Percentiles rank a stretch among this genome's conserved stretches.
These are phyloP conservation scores for Speleostelium caveatum DNA, from an alignment of 78 protist genomes.

Conservation along the genomic window DNA sequence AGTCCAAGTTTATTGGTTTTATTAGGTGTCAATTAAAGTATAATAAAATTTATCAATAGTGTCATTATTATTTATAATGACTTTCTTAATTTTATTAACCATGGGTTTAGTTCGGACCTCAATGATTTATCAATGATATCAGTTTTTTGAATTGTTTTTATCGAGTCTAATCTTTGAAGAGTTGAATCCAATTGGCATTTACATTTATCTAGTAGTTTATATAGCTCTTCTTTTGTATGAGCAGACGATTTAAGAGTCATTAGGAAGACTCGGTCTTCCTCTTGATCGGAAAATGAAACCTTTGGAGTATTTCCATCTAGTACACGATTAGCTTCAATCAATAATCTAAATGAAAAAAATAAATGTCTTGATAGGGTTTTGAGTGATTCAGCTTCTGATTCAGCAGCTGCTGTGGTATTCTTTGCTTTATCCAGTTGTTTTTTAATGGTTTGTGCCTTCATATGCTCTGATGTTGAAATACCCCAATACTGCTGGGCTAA, in stretches of 20 bases:
- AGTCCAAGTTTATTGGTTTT: constrained; percentile 29
- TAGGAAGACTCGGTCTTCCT: background rate
- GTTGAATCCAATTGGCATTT: background rate
- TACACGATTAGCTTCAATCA: background rate
- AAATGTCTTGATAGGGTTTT: background rate
- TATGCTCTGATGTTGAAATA: constrained; percentile 2
- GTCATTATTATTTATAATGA: constrained; percentile 17
- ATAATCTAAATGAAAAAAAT: constrained; percentile 5
- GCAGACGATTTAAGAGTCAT: background rate
- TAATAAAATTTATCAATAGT: background rate
- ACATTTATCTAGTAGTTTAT: constrained; percentile 1
- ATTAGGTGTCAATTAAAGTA: constrained; percentile 18
- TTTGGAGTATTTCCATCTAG: background rate
- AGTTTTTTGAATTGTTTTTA: background rate
- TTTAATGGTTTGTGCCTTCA: constrained; percentile 2
- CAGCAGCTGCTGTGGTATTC: background rate
- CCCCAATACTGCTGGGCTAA: constrained; percentile 52
- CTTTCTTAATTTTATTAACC: constrained; percentile 40
- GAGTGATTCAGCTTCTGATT: background rate
- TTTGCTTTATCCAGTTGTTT: background rate
- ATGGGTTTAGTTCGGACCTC: background rate
- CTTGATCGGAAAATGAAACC: background rate
- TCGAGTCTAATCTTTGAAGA: background rate
- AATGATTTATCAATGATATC: constrained; percentile 14
- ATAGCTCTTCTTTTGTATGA: background rate